phyloP scores from a whole-genome alignment of 352 stramenopile species.

The Phytophthora sojae region DNA sequence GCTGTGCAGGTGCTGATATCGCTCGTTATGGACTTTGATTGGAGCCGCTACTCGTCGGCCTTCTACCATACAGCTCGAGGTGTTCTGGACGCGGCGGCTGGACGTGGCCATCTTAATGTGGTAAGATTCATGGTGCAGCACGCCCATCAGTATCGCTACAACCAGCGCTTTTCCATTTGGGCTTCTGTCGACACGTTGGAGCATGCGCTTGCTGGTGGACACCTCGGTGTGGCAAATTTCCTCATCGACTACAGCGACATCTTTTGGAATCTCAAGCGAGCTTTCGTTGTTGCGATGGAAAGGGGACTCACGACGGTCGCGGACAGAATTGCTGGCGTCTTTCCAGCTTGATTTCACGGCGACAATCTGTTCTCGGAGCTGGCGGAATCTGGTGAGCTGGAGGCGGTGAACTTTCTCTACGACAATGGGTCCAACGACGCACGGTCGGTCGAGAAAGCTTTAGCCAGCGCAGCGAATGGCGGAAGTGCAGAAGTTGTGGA shows the following conservation, averaged over 20 bases:
- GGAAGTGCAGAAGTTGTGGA: not conserved
- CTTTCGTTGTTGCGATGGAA: not conserved
- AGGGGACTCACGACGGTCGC: not conserved
- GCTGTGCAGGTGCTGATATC: not conserved
- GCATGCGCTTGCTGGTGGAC: constrained; percentile 26
- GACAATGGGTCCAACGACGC: not conserved
- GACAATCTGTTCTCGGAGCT: not conserved
- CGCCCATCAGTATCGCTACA: not conserved
- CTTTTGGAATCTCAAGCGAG: not conserved
- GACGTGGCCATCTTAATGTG: not conserved
- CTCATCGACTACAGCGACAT: not conserved
- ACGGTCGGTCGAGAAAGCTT: not conserved
- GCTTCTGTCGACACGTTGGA: not conserved
- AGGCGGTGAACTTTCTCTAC: constrained; percentile 4
- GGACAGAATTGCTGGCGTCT: not conserved
- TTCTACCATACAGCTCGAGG: not conserved
- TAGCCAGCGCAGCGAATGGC: not conserved
- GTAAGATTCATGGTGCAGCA: not conserved
- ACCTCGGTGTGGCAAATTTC: constrained; percentile 16
- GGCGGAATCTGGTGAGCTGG: not conserved
- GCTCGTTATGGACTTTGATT: not conserved
- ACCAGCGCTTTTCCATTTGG: not conserved
- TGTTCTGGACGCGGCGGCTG: not conserved
- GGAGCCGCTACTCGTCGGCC: not conserved
- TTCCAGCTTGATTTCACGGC: not conserved